A percentile compares a stretch with the other conserved stretches of the same genome.
Evolutionary conservation across 2,329 filamentous ascomycete species (phyloP).

Genomic region (Peltaster fructicola): DNA sequence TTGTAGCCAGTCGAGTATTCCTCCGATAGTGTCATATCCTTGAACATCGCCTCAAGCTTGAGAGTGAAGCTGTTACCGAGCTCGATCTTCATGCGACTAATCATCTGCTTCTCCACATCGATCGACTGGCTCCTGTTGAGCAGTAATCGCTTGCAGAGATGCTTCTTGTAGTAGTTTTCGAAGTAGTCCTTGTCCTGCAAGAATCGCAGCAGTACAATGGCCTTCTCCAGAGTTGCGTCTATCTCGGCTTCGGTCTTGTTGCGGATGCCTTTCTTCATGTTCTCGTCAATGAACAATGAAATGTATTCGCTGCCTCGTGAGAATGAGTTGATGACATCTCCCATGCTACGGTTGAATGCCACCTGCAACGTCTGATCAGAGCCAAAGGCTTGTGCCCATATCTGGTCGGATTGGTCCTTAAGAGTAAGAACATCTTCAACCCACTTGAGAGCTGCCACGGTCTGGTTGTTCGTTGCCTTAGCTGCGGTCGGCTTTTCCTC

Average conservation of each 20-base stretch:
- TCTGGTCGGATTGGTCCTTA: conserved; percentile 75
- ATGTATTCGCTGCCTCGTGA: conserved; percentile 73
- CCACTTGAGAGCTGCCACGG: conserved; percentile 79
- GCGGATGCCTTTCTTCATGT: conserved; percentile 81
- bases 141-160: conserved; percentile 71
- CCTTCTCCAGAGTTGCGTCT: conserved; percentile 70
- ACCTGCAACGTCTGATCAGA: conserved; percentile 64
- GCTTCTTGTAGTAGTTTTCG: conserved; percentile 95
- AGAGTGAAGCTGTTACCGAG: conserved; percentile 84
- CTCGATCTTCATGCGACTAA: conserved; percentile 91
- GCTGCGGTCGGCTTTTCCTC: conserved; percentile 31
- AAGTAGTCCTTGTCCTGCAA: conserved; percentile 87
- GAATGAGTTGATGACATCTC: conserved; percentile 85
- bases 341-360: conserved; percentile 69
- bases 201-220: conserved; percentile 73
- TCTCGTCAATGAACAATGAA: conserved; percentile 92
- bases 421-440: conserved; percentile 75
- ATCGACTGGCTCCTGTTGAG: conserved; percentile 80
- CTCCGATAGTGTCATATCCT: conserved; percentile 76
- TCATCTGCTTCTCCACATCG: conserved; percentile 89
- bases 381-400: conserved; percentile 57
- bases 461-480: conserved; percentile 51
- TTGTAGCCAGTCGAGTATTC: conserved; percentile 68
- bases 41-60: conserved; percentile 95
- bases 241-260: conserved; percentile 82